Base-by-base conservation (phyloP, 345 rosid species). In the Corchorus olitorius region DNA sequence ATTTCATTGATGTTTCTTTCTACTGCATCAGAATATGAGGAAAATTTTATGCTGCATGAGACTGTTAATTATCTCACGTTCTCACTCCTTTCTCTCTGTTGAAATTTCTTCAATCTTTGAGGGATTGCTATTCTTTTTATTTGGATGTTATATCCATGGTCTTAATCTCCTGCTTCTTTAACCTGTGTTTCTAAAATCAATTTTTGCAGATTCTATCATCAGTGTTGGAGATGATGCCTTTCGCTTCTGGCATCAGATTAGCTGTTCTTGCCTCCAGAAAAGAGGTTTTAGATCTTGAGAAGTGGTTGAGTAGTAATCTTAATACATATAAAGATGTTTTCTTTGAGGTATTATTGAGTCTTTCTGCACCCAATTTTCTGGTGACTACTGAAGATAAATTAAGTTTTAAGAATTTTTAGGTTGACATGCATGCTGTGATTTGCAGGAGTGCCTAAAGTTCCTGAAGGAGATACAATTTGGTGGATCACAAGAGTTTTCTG, bases 401-500 rank as follows among this genome's bases (percentile, higher is more conserved):
- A 74, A 59, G 71, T 80, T 14, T 20, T 16, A 15, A 46, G 63
- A 59, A 48, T 56, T 70, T 39, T 74, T 67, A 17, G 68, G 45
- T 73, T 81, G 65, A 65, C 66, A 41, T 76, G 71, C 22, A 5
- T 61, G 13, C 2, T 89, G 66, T 80, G 56, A 85, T 65, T 45
- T 73, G 74, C 90, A 96, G 99, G 99, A 92, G 83, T 92, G 98
- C 82, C 87, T 96, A 73, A 89, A 92, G 81, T 96, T 88, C 81
- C 73, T 92, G 60, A 91, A 84, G 91, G 94, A 87, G 79, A 83
- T 88, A 49, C 97, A 89, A 66, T 88, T 86, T 78, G 89, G 86
- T 59, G 91, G 84, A 54, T 85, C 94, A 16, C 86, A 88, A 71
- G 93, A 87, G 69, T 81, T 92, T 70, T 84, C 97, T 41, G 80